Evolutionary conservation across 352 stramenopile species (phyloP), one percentile per base, ranked within the genome.

Genomic region (Globisporangium alternatum): DNA sequence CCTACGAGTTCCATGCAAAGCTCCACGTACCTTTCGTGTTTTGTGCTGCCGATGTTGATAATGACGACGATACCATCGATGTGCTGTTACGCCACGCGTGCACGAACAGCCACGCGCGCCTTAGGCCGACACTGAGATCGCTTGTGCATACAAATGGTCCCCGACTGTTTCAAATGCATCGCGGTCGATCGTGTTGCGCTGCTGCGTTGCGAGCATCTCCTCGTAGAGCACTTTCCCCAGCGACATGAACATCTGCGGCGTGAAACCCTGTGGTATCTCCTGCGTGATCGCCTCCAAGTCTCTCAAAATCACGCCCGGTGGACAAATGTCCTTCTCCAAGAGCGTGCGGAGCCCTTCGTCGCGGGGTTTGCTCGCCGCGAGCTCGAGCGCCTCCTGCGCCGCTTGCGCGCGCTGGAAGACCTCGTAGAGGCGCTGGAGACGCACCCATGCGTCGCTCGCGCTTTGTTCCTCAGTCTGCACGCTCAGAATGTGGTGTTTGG

Each of bases 141-240:
- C 70, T 49, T 89, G 80, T 15, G 75, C 70, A 56, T 83, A 87
- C 22, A 91, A 56, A 21, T 67, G 74, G 58, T 88, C 77, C 44
- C 83, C 80, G 12, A 90, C 54, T 37, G 75, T 69, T 59, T 80
- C 72, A 41, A 88, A 85, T 2, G 78, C 66, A 35, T 86, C 71
- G 43, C 69, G 67, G 47, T 76, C 76, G 61, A 89, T 83, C 6
- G 65, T 68, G 48, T 77, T 76, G 62, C 76, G 75, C 45, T 81
- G 65, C 51, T 70, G 71, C 13, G 77, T 64, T 44, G 68, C 66
- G 19, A 81, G 51, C 79, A 92, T 93, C 53, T 93, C 84, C 21
- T 73, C 76, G 67, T 87, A 88, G 44, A 91, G 65, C 28, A 75
- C 81, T 60, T 89, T 77, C n/a, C 84, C 84, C 21, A 93, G 62